Evolutionary conservation across 352 stramenopile genomes (phyloP).

Genomic region (Pythium aquatile): DNA sequence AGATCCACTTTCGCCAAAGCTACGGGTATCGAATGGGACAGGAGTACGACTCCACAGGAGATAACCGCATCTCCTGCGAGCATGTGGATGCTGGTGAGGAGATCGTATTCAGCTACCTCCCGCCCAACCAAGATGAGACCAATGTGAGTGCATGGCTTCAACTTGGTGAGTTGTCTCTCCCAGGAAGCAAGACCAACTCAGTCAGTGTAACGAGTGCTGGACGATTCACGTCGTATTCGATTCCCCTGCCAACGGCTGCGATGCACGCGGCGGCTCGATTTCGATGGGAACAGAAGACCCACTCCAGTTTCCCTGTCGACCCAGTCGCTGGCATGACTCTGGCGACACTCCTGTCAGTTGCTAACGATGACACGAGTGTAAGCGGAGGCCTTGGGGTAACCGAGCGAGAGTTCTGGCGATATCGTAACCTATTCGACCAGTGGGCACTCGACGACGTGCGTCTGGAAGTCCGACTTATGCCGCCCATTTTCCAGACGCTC

Average conservation of each 20-base stretch:
- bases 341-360: constrained; percentile 28
- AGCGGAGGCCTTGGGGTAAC: constrained; percentile 32
- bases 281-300: constrained; percentile 61
- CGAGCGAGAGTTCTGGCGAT: constrained; percentile 53
- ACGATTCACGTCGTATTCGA: constrained; percentile 20
- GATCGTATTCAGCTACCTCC: constrained; percentile 50
- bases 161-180: constrained; percentile 37
- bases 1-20: constrained; percentile 64
- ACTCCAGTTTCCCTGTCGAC: constrained; percentile 68
- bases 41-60: constrained; percentile 44
- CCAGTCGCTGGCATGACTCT: constrained; percentile 27
- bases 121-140: constrained; percentile 22
- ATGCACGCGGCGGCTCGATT: constrained; percentile 53
- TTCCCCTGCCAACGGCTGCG: constrained; percentile 38
- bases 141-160: constrained; percentile 51
- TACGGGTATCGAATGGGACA: constrained; percentile 47
- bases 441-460: constrained; percentile 63
- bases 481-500: constrained; percentile 32
- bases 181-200: neutral
- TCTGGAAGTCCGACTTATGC: constrained; percentile 53
- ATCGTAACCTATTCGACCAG: constrained; percentile 76
- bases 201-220: neutral
- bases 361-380: constrained; percentile 46
- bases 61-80: constrained; percentile 66
- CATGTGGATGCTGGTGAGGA: constrained; percentile 46